phyloP scores from a whole-genome alignment of 805 yeast genomes.

The Candida insectorum region DNA sequence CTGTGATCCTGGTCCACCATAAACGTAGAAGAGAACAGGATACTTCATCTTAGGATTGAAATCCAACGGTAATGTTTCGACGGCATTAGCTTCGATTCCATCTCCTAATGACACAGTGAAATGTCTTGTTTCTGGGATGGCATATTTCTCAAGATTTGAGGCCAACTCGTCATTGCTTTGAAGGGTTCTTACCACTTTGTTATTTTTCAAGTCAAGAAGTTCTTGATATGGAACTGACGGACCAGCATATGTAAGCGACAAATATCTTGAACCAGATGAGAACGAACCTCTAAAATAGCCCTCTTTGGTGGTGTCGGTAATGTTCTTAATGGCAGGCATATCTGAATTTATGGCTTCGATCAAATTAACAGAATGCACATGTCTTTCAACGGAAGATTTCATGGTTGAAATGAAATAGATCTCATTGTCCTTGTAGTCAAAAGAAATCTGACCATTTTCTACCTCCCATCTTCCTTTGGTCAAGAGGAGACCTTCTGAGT shows the following conservation, averaged over 20 bases:
- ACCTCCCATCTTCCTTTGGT: conserved; percentile 89
- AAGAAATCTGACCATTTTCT: conserved; percentile 60
- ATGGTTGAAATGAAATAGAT: conserved; percentile 71
- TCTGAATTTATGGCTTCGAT: conserved; percentile 28
- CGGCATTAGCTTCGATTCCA: conserved; percentile 56
- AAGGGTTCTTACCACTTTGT: conserved; percentile 36
- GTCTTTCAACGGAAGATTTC: conserved; percentile 79
- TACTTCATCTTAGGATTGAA: conserved; percentile 64
- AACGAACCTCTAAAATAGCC: conserved; percentile 74
- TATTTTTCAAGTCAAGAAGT: conserved; percentile 44
- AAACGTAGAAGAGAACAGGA: conserved; percentile 85
- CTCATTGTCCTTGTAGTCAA: conserved; percentile 42
- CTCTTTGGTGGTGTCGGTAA: conserved; percentile 33
- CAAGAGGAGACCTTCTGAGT: conserved; percentile 45
- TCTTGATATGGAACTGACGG: conserved; percentile 80
- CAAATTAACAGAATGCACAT: conserved; percentile 67
- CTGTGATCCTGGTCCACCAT: conserved; percentile 97
- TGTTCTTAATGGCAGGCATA: conserved; percentile 46
- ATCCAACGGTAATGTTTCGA: conserved; percentile 73
- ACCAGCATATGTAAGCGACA: conserved; percentile 69
- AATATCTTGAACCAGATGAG: conserved; percentile 74
- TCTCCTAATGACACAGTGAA: conserved; percentile 52
- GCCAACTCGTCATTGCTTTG: conserved; percentile 46
- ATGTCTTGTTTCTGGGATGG: conserved; percentile 53
- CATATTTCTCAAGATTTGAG: conserved; percentile 39